Evolutionary conservation across 208 protist species (phyloP), one percentile per base, ranked within the genome.

Genomic region (Tetramitus jugosus): DNA sequence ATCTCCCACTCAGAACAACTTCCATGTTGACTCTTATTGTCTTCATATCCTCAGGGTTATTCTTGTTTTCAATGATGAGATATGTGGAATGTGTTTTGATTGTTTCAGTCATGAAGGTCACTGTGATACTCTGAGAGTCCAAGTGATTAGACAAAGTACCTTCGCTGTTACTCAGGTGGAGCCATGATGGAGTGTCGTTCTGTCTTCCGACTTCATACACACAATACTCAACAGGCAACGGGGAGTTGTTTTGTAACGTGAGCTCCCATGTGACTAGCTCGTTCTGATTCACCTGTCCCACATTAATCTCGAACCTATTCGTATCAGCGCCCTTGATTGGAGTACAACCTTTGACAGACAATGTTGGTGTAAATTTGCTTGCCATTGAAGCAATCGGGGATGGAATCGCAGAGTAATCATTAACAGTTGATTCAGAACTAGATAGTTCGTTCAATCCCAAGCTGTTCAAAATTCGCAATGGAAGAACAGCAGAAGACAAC

Each of bases 31-130:
- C 29, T 71, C 64, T 71, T 10, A 71, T n/a, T 4, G 39, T 49
- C 39, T 71, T 71, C 8, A 71, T 35, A 71, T 71, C 64, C 13
- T 42, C 2, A 29, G 64, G 14, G 49, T 71, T 71, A 49, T 71
- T 31, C 6, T 13, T 35, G 49, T 71, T 71, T 42, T 42, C 40
- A 71, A 71, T 71, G 2, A 71, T 10, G 17, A 71, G 23, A 46
- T 71, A 71, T 49, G 31, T 39, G 17, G 39, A 29, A 49, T 35
- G 33, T 33, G 6, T 71, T 49, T 71, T 14, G 23, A 46, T n/a
- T 35, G 3, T 31, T 26, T 71, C 23, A 0, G 35, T 71, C 17
- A 42, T 35, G 20, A 71, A 71, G 29, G 10, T 71, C 13, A 71
- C 43, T n/a, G 64, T 71, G 17, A 71, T 46, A n/a, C 23, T 35